Evolutionary conservation across 257 asterid genomes (phyloP).

Genomic region (Lycium ferocissimum): DNA sequence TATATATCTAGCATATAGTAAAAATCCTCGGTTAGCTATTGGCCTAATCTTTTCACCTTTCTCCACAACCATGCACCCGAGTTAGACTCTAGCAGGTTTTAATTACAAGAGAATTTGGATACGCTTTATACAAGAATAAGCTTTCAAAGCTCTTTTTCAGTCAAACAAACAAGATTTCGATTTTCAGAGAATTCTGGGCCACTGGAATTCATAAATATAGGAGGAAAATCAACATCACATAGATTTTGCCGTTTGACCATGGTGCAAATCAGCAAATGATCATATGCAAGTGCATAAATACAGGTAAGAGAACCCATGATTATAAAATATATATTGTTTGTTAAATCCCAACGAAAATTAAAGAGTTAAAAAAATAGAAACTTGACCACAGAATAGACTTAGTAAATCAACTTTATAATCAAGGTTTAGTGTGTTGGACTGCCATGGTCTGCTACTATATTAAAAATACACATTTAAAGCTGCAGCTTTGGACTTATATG

Average conservation of each 20-base stretch:
- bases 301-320: not conserved
- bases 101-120: not conserved
- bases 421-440: constrained; percentile 3
- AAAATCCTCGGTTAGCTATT: not conserved
- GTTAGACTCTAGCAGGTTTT: not conserved
- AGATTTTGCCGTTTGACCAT: not conserved
- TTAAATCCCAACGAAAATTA: constrained; percentile 5
- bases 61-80: not conserved
- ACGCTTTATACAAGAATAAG: not conserved
- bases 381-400: not conserved
- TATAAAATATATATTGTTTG: not conserved
- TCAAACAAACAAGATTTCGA: not conserved
- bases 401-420: constrained; percentile 2
- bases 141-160: not conserved
- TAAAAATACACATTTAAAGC: not conserved
- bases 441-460: not conserved
- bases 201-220: not conserved
- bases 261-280: constrained; percentile 10
- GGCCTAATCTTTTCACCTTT: not conserved
- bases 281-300: not conserved
- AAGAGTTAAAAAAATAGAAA: not conserved
- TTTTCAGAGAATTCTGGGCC: not conserved
- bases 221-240: not conserved
- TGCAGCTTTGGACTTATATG: constrained; percentile 13
- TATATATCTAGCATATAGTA: constrained; percentile 6